phyloP scores from a whole-genome alignment of 2,329 filamentous ascomycete species.

The Diplodia seriata region DNA sequence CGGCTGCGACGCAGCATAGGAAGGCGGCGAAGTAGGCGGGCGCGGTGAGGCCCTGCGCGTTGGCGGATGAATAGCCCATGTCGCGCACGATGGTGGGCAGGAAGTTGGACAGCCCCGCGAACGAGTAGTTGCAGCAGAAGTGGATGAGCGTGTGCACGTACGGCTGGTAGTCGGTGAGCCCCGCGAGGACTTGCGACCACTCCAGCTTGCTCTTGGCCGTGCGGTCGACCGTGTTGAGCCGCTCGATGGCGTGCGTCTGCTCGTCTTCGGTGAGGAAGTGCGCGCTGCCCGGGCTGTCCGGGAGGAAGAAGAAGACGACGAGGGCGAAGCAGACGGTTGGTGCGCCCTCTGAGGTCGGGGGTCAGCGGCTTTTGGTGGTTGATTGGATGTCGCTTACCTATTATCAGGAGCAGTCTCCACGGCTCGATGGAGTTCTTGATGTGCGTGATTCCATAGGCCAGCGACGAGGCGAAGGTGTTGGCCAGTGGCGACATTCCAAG shows the following conservation, averaged over 20 bases:
- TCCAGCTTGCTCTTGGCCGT: conserved; percentile 47
- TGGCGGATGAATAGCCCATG: conserved; percentile 50
- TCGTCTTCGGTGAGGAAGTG: conserved; percentile 43
- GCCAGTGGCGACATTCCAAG: conserved; percentile 44
- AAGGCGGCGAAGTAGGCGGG: conserved; percentile 53
- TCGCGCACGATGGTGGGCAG: conserved; percentile 52
- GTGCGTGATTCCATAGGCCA: conserved; percentile 47
- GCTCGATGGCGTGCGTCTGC: conserved; percentile 37
- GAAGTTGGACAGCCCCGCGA: conserved; percentile 51
- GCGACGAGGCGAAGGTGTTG: conserved; percentile 45
- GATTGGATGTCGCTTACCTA: conserved; percentile 36
- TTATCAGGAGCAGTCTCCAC: conserved; percentile 45
- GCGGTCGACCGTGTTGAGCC: conserved; percentile 53
- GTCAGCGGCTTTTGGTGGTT: background rate
- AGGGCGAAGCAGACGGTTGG: conserved; percentile 42
- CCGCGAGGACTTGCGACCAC: conserved; percentile 48
- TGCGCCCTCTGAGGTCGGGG: conserved; percentile 36
- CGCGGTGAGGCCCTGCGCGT: conserved; percentile 53
- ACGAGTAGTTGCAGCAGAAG: conserved; percentile 51
- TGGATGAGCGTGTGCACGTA: conserved; percentile 49
- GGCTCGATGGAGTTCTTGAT: conserved; percentile 38
- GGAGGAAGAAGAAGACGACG: conserved; percentile 44
- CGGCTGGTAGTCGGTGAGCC: conserved; percentile 49
- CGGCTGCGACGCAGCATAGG: conserved; percentile 42
- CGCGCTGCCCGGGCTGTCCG: conserved; percentile 42